Evolutionary conservation across 352 stramenopile genomes (phyloP), one percentile per base, ranked within the genome.

Genomic region (Phytophthora multivora): DNA sequence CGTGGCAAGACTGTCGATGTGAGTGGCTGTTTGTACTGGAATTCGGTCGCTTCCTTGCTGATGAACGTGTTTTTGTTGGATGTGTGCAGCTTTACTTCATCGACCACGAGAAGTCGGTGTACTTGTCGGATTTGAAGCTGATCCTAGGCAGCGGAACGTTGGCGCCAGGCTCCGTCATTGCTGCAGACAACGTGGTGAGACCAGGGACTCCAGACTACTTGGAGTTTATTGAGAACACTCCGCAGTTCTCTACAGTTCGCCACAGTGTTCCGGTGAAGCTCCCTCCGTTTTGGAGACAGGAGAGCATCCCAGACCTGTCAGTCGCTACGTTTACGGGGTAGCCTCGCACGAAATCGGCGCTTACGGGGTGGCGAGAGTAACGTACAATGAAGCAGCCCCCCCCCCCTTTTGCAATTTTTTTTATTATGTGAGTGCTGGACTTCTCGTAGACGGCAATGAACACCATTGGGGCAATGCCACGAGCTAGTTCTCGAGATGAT

Each of bases 51-150:
- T 33, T 33, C 28, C 2, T 33, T 33, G 28, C 12, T 58, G 40
- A 41, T 33, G 13, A 8, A 7, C 0, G 1, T 40, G 33, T 31
- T 28, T n/a, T 40, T 41, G 28, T n/a, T 58, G 30, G 4, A 18
- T 36, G 40, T 35, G 16, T 43, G 28, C 28, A 63, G 25, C 7
- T 59, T 28, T 80, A 71, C 66, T 83, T 86, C 51, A 73, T 83
- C 38, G 73, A 83, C 59, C 77, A 86, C 53, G 72, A 82, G 30
- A 86, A 83, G 63, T 58, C 42, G 1, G 38, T 74, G 23, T 83
- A 86, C 40, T 46, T 83, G 46, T 49, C 65, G 8, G 74, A 83
- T 41, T 48, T 73, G 51, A 78, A 86, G 73, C 45, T 78, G 21
- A 84, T 86, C n/a, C 13, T 81, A 5, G 66, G 40, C 1, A 84